A percentile compares a stretch with the other conserved stretches of the same genome.
phyloP scores from a whole-genome alignment of 2,329 filamentous ascomycete species.

The Dothistroma septosporum region DNA sequence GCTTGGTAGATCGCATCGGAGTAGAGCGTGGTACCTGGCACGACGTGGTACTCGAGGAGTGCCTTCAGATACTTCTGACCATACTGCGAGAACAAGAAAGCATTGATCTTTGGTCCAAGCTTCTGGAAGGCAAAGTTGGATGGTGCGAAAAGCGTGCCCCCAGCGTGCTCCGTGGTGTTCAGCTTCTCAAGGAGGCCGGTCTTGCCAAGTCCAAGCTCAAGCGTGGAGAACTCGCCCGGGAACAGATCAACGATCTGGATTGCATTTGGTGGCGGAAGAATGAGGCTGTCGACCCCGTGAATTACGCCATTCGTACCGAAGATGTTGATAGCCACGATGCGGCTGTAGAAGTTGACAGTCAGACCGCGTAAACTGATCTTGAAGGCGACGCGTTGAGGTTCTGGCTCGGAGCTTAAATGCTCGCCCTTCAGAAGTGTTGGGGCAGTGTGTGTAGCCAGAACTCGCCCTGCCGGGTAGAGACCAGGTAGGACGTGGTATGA shows the following conservation, averaged over 20 bases:
- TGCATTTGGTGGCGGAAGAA: slow-evolving; percentile 69
- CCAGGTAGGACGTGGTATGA: slow-evolving; percentile 71
- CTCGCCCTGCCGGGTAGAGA: slow-evolving; percentile 60
- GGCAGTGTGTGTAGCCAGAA: slow-evolving; percentile 70
- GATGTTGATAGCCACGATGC: slow-evolving; percentile 65
- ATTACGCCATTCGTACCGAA: slow-evolving; percentile 74
- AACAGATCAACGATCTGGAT: slow-evolving; percentile 61
- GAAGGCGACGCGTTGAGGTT: slow-evolving; percentile 65
- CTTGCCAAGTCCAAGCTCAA: slow-evolving; percentile 68
- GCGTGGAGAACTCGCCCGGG: slow-evolving; percentile 71
- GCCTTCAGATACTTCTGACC: slow-evolving; percentile 74
- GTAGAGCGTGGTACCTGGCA: slow-evolving; percentile 71
- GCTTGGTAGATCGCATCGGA: slow-evolving; percentile 71
- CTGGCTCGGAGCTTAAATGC: slow-evolving; percentile 57
- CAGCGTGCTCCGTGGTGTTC: slow-evolving; percentile 52
- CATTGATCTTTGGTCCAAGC: slow-evolving; percentile 69
- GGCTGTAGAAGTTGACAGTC: slow-evolving; percentile 72
- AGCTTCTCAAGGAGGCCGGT: slow-evolving; percentile 64
- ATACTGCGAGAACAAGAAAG: slow-evolving; percentile 75
- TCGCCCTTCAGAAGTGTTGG: slow-evolving; percentile 61
- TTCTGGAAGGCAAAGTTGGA: slow-evolving; percentile 74
- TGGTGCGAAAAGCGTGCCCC: slow-evolving; percentile 76
- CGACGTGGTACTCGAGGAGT: slow-evolving; percentile 74
- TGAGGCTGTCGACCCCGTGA: slow-evolving; percentile 68
- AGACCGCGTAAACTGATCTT: slow-evolving; percentile 61